Conservation (phyloP, 306 rosid species). For the Prunus kanzakura region DNA sequence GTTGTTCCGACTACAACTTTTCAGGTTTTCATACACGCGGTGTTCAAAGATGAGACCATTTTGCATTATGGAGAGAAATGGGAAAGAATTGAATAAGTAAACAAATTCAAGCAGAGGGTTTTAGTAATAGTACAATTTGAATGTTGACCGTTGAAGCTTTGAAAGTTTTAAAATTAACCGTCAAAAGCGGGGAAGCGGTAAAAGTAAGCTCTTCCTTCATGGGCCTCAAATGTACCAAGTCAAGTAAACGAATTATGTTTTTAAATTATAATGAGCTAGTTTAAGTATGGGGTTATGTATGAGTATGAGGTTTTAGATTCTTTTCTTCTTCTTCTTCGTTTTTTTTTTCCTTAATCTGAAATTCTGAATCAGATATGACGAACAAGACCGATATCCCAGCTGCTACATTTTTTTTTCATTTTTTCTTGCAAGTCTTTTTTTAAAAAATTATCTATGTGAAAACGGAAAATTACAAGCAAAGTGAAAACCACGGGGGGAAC, state of each 20-base stretch:
- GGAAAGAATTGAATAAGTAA: neutral
- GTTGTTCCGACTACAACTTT: neutral
- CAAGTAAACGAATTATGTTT: slow-evolving; percentile 3
- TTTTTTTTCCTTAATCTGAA: too few species aligned
- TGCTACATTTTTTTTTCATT: too few species aligned
- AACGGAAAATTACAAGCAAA: too few species aligned
- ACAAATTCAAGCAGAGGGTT: slow-evolving; percentile 4
- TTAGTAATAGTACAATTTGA: slow-evolving; percentile 35
- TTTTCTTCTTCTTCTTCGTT: neutral
- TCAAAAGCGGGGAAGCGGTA: slow-evolving; percentile 53
- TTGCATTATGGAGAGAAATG: neutral
- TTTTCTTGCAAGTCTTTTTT: too few species aligned
- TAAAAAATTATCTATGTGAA: too few species aligned
- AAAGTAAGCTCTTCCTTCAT: slow-evolving; percentile 14
- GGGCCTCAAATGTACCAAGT: neutral
- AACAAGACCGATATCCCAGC: too few species aligned
- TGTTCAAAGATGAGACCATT: slow-evolving; percentile 45
- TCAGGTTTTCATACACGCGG: slow-evolving; percentile 6
- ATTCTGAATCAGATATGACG: too few species aligned
- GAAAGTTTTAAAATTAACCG: slow-evolving; percentile 29
- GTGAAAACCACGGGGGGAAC: too few species aligned
- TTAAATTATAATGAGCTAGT: neutral
- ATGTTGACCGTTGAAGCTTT: slow-evolving; percentile 67
- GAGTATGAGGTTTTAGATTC: neutral
- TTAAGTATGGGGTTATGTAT: neutral